Percentiles rank a stretch among this genome's conserved stretches.
Conservation (phyloP, 371 early-diverging fungal species). For the Apophysomyces sp. region DNA sequence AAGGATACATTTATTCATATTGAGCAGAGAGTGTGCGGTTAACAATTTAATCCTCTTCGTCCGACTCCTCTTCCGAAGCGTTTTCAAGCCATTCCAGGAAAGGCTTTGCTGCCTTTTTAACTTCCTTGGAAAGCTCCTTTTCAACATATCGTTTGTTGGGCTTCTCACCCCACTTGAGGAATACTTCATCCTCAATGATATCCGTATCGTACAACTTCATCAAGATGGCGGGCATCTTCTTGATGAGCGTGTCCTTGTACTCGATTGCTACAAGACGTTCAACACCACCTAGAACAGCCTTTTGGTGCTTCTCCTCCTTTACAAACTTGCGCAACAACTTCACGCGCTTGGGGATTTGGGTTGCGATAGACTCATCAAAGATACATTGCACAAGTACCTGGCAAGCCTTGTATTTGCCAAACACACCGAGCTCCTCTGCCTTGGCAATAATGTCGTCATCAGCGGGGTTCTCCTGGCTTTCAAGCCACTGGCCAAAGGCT, state of each 20-base stretch:
- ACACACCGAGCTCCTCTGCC: slow-evolving; percentile 76
- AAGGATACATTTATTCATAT: slow-evolving; percentile 1
- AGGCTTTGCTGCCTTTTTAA: slow-evolving; percentile 81
- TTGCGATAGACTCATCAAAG: slow-evolving; percentile 63
- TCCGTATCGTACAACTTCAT: slow-evolving; percentile 91
- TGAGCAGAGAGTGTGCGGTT: background rate
- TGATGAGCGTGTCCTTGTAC: slow-evolving; percentile 63
- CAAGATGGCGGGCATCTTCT: slow-evolving; percentile 78
- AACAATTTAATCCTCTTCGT: slow-evolving; percentile 21
- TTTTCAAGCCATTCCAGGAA: slow-evolving; percentile 91
- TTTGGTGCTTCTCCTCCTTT: slow-evolving; percentile 81
- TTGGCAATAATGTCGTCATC: slow-evolving; percentile 77
- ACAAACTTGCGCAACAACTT: slow-evolving; percentile 71
- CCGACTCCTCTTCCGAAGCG: slow-evolving; percentile 51
- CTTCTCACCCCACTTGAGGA: slow-evolving; percentile 90
- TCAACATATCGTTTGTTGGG: slow-evolving; percentile 89
- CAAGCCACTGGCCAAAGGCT: slow-evolving; percentile 67
- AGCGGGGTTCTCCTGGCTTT: slow-evolving; percentile 46
- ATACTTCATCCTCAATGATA: slow-evolving; percentile 88
- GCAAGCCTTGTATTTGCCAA: slow-evolving; percentile 73
- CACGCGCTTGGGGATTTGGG: slow-evolving; percentile 64
- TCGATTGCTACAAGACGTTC: slow-evolving; percentile 82
- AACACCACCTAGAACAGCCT: slow-evolving; percentile 88
- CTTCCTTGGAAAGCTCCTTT: slow-evolving; percentile 70
- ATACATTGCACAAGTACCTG: slow-evolving; percentile 76